Evolutionary conservation across 176 grass and related monocot genomes (phyloP), one percentile per base, ranked within the genome.

Genomic region (Alloteropsis semialata): DNA sequence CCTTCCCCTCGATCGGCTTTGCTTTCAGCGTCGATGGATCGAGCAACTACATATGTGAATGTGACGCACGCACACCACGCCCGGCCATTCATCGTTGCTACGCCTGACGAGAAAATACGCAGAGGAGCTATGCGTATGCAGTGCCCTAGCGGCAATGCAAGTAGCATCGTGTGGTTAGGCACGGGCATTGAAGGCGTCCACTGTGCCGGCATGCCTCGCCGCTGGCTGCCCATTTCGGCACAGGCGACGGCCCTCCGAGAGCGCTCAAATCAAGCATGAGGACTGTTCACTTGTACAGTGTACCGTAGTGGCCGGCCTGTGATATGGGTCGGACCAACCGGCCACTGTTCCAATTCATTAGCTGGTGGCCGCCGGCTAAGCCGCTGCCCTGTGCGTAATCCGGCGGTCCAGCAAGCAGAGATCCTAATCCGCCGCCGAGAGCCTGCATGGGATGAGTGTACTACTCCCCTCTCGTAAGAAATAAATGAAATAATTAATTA

Each of bases 291-390:
- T 48, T 15, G 34, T 22, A 86, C 78, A 77, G 83, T 72, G 6
- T 13, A 43, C 65, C 7, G 82, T 32, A 43, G 87, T 89, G 78
- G 64, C 64, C 54, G 43, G 42, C 27, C 66, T 77, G 51, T 14
- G 49, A 49, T 37, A 82, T 65, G 16, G 32, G 44, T 38, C 88
- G 21, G 34, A 69, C 83, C 78, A 82, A 85, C 72, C 69, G 50
- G 11, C 21, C 5, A 82, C 79, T 90, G 84, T 86, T 82, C 57
- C 79, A 78, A 90, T 90, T 90, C 38, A 90, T 76, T 81, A 48
- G 27, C 56, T n/a, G 15, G 48, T 18, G 1, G 48, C 48, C 24
- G 10, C 1, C 58, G 24, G 27, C 24, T 44, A 1, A 59, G 78
- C 56, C 49, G 75, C 46, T 72, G 86, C 22, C 16, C 45, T 88